These are phyloP conservation scores for Solanum lignicaule DNA, from an alignment of 257 asterid genomes.

Conservation along the genomic window DNA sequence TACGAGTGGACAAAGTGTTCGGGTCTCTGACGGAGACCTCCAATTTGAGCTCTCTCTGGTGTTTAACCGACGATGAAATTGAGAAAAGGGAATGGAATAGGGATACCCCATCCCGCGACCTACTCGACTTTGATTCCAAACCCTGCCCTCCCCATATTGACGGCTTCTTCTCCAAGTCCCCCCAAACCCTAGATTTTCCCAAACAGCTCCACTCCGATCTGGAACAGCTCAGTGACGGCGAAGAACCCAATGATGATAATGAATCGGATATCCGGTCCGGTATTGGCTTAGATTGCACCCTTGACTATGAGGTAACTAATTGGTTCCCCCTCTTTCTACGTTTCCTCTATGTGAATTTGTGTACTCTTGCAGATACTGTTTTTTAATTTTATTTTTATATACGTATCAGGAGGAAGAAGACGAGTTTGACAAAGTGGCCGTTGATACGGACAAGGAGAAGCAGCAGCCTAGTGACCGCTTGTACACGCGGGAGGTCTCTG, in stretches of 20 bases:
- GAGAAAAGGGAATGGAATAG: constrained; percentile 47
- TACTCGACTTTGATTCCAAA: not conserved
- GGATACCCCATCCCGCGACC: not conserved
- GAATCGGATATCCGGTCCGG: constrained; percentile 51
- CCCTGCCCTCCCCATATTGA: not conserved
- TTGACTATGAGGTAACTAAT: constrained; percentile 60
- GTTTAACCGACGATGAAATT: constrained; percentile 70
- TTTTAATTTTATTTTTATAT: too few species aligned
- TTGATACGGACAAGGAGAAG: constrained; percentile 26
- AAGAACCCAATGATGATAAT: not conserved
- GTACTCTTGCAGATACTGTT: too few species aligned
- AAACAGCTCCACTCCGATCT: not conserved
- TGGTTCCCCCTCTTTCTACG: not conserved
- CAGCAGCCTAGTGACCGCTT: constrained; percentile 28
- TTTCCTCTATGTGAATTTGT: not conserved
- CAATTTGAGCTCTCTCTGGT: constrained; percentile 38
- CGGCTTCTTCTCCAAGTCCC: not conserved
- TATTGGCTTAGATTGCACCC: constrained; percentile 81
- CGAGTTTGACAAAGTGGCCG: constrained; percentile 72
- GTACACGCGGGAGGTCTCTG: constrained; percentile 36
- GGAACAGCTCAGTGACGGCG: not conserved
- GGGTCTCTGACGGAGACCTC: constrained; percentile 32
- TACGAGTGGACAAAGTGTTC: constrained; percentile 73
- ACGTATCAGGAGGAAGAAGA: constrained; percentile 93
- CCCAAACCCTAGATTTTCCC: not conserved